phyloP scores from a whole-genome alignment of 2,329 filamentous ascomycete species.

The Alternaria sp. region DNA sequence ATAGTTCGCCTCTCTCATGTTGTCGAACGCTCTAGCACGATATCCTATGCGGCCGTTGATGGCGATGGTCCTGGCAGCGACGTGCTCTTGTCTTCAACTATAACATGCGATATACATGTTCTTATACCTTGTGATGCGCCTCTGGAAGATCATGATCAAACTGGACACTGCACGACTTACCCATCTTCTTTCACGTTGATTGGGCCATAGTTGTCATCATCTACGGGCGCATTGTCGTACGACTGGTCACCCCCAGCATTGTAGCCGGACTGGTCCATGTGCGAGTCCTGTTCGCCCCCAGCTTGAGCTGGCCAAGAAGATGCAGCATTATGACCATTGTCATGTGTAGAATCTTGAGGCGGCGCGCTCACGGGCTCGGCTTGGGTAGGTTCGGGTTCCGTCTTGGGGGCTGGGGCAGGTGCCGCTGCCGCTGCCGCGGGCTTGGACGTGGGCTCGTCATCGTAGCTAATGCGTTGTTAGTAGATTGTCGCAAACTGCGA shows the following conservation, averaged over 20 bases:
- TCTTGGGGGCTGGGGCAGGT: conserved; percentile 27
- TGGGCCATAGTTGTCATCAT: conserved; percentile 57
- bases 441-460: conserved; percentile 51
- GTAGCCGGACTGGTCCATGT: conserved; percentile 42
- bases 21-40: conserved; percentile 8
- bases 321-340: conserved; percentile 24
- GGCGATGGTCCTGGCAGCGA: conserved; percentile 4
- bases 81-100: not conserved
- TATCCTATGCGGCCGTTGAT: conserved; percentile 3
- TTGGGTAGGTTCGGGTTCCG: conserved; percentile 34
- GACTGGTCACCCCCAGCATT: conserved; percentile 43
- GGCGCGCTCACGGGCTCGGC: conserved; percentile 29
- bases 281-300: conserved; percentile 35
- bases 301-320: conserved; percentile 30
- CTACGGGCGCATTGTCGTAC: conserved; percentile 42
- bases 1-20: conserved; percentile 4
- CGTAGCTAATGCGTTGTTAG: conserved; percentile 49
- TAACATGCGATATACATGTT: not conserved
- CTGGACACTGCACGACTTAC: conserved; percentile 66
- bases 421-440: conserved; percentile 35
- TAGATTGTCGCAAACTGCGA: not conserved
- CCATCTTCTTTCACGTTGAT: conserved; percentile 89
- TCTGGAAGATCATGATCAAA: conserved; percentile 13
- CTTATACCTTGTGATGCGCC: conserved; percentile 39
- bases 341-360: conserved; percentile 26